Base-by-base conservation (phyloP, 202 grass and related monocot species). In the Schoenoplectus tabernaemontani region DNA sequence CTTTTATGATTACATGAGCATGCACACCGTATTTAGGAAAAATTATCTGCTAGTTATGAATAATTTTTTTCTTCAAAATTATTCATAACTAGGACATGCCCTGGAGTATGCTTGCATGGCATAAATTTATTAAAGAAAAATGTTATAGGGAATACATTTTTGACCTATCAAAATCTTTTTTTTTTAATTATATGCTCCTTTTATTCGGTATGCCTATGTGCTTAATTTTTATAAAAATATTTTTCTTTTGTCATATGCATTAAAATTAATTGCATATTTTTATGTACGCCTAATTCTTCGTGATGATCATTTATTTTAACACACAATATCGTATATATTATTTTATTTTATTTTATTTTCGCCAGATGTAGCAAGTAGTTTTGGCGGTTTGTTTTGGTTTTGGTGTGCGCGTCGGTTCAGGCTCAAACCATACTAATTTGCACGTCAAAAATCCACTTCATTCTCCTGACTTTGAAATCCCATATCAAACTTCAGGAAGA, bases 361-460 rank as follows among this genome's bases (percentile, higher is more conserved):
- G 24, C 69, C 4, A 5, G 69, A 74, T 44, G 5, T 34, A 34
- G 69, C 69, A 74, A 26, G 15, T 74, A 74, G 26, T 74, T 19
- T 53, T 74, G 7, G 24, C n/a, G 26, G 9, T 74, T n/a, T 32
- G 2, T 74, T 74, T 7, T 23, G 12, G 30, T 80, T 47, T 16
- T 80, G 77, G 59, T 63, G 43, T 80, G 57, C 77, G 64, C 77
- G 77, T 80, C 64, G 24, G 60, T 80, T 63, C 13, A 19, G 22
- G 24, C 2, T 50, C 77, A 50, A 51, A 64, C 59, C 24, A 32
- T 51, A 64, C 22, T 36, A 64, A 80, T 80, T 34, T 64, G 39
- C 51, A 64, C 39, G 77, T 64, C 24, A 48, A 65, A 50, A 59
- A 8, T 4, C 24, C 32, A n/a, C 13, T 47, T 33, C 17, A 10